Base-by-base conservation (phyloP, 345 rosid species). In the Cochlearia excelsa region DNA sequence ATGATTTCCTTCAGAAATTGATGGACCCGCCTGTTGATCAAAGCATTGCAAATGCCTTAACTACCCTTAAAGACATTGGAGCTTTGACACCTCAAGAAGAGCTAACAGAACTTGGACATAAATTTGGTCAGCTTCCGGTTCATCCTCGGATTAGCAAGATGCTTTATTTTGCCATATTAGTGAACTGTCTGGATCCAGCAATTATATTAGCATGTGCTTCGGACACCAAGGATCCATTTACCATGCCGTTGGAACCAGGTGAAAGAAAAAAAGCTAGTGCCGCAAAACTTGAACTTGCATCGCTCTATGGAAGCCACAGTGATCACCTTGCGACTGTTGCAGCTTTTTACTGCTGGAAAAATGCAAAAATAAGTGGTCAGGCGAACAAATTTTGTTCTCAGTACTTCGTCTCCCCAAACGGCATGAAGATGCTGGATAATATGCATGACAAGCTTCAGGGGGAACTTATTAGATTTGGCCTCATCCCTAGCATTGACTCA, bases 111-210 rank as follows among this genome's bases (percentile, higher is more conserved):
- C 86, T 93, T 46, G 99, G 97, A 74, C 84, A 87, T 79, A 89
- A 82, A 78, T 67, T 89, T 30, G 95, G 88, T 53, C 78, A 72
- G 71, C 79, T 89, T 31, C 95, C 99, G 59, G 84, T 89, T 74
- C 97, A 93, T 80, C 99, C 99, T 47, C 68, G 77, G 61, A 93
- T 84, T 7, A 78, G 95, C 91, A 89, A 76, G 82, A 89, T 93
- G 97, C 77, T 93, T 73, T 87, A 87, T 71, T 87, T 93, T 42
- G 86, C 99, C 58, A 75, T 93, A 67, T 70, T 93, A 77, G 82
- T 93, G 82, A 82, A 82, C 76, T 89, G 95, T 75, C 86, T 93
- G 46, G 94, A 89, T 70, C 97, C 99, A 51, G 97, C 99, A 47
- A 72, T 93, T 74, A 87, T 95, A 51, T 53, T 93, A 60, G 99